Conservation (phyloP, 2,329 filamentous ascomycete species). For the Calycina herbarum region DNA sequence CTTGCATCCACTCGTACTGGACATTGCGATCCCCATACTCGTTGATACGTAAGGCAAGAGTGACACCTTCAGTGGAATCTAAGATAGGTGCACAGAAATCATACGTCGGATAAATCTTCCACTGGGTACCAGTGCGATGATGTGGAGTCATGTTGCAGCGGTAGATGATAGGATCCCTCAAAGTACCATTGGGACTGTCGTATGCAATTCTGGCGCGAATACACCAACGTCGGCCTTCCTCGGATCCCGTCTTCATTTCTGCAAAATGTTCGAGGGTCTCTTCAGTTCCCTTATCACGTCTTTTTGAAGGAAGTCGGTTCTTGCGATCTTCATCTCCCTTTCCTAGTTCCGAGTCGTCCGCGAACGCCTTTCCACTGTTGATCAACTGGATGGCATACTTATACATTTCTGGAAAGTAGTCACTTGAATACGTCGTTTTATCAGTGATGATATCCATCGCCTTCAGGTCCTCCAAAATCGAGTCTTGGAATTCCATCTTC, state of each 20-base stretch:
- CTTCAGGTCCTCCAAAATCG: not conserved
- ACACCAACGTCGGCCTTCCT: not conserved
- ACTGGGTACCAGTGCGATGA: constrained; percentile 72
- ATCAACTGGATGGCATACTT: not conserved
- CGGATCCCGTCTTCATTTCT: not conserved
- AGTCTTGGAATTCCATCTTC: not conserved
- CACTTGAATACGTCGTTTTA: not conserved
- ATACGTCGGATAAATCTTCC: constrained; percentile 51
- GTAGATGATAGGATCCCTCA: constrained; percentile 95
- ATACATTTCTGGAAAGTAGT: not conserved
- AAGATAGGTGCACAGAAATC: not conserved
- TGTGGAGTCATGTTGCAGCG: constrained; percentile 72
- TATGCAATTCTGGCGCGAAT: constrained; percentile 67
- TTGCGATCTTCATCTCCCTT: not conserved
- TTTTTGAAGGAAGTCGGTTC: not conserved
- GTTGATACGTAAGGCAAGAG: constrained; percentile 75
- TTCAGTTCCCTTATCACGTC: not conserved
- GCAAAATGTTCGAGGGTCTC: not conserved
- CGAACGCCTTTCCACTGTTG: not conserved
- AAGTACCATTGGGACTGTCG: constrained; percentile 86
- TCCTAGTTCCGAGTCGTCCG: not conserved
- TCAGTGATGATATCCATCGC: not conserved
- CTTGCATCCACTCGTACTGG: constrained; percentile 80
- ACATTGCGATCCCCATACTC: constrained; percentile 83
- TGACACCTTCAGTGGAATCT: constrained; percentile 54